These are phyloP conservation scores for Calonectria pseudoreteaudii DNA, from an alignment of 2,329 filamentous ascomycete species.

Conservation along the genomic window DNA sequence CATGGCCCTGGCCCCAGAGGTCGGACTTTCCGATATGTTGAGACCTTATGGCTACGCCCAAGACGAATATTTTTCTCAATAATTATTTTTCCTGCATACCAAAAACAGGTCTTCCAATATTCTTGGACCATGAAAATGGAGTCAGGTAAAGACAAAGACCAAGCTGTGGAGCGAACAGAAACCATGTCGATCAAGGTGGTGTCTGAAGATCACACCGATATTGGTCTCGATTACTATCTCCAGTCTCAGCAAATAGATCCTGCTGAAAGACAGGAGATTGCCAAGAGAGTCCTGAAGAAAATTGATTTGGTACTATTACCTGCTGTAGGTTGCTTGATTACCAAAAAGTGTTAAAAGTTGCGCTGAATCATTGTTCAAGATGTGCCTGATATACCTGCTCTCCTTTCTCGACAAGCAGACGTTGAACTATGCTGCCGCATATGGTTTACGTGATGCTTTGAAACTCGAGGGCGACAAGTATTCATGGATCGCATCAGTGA, in stretches of 20 bases:
- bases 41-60: background rate
- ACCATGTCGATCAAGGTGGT: slow-evolving; percentile 28
- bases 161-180: background rate
- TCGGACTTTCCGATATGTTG: background rate
- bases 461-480: background rate
- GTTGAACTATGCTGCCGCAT: background rate
- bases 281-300: background rate
- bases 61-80: too few species aligned
- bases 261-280: background rate
- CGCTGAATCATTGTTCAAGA: background rate
- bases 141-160: background rate
- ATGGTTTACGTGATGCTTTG: background rate
- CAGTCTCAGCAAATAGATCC: slow-evolving; percentile 19
- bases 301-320: background rate
- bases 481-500: slow-evolving; percentile 1
- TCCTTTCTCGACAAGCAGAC: slow-evolving; percentile 1
- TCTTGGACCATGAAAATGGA: background rate
- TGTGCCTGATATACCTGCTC: background rate
- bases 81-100: background rate
- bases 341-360: background rate
- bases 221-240: slow-evolving; percentile 21
- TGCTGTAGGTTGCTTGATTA: background rate
- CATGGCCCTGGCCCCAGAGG: background rate
- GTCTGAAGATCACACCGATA: slow-evolving; percentile 1
- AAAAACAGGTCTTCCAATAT: background rate